A percentile compares a stretch with the other conserved stretches of the same genome.
Conservation (phyloP, 164 flowering plant species). For the Liquidambar formosana region DNA sequence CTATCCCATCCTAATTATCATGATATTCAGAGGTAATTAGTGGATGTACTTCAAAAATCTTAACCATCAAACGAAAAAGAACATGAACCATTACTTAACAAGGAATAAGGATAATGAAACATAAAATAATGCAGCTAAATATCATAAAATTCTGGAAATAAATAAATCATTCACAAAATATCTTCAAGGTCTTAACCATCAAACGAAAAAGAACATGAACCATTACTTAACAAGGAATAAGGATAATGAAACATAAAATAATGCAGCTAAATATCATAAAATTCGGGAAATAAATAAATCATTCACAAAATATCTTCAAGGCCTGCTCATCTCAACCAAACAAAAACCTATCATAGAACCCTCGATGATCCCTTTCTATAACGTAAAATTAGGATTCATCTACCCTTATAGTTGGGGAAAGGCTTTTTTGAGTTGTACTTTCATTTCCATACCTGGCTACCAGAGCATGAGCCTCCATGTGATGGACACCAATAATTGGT, state of each 20-base stretch:
- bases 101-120: too few relatives aligned
- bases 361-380: background rate
- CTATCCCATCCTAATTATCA: background rate
- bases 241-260: background rate
- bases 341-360: background rate
- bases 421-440: background rate
- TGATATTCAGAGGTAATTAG: background rate
- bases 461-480: conserved; percentile 98
- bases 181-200: too few relatives aligned
- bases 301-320: background rate
- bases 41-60: background rate
- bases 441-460: conserved; percentile 71
- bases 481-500: conserved; percentile 87
- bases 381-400: background rate
- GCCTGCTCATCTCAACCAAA: background rate
- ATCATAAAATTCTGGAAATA: too few relatives aligned
- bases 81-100: too few relatives aligned
- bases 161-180: too few relatives aligned
- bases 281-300: background rate
- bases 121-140: too few relatives aligned
- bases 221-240: too few relatives aligned
- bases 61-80: too few relatives aligned
- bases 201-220: background rate
- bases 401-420: background rate
- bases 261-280: background rate